Conservation (phyloP, 2,329 filamentous ascomycete species). For the Cladosporium sp. region DNA sequence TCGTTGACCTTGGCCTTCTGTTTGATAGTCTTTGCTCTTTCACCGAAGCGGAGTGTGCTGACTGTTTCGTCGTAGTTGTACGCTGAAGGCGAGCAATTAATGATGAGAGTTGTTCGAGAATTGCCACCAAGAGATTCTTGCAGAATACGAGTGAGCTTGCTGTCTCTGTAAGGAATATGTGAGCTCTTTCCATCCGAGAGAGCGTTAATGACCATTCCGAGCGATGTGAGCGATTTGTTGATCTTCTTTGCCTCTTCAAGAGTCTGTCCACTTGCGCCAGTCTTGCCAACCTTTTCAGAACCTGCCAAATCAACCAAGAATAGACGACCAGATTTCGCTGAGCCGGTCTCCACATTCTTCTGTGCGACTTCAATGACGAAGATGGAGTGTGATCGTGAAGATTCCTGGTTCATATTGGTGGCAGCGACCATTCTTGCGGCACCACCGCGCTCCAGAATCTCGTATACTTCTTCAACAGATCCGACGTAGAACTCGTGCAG, state of each 20-base stretch:
- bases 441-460: conserved; percentile 92
- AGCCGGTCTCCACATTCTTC: conserved; percentile 95
- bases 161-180: conserved; percentile 94
- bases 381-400: conserved; percentile 95
- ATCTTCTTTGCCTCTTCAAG: conserved; percentile 99
- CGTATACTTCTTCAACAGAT: conserved; percentile 91
- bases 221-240: conserved; percentile 97
- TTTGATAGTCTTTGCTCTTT: conserved; percentile 96
- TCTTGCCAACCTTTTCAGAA: conserved; percentile 98
- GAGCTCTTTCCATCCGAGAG: conserved; percentile 95
- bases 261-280: conserved; percentile 92
- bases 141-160: conserved; percentile 92
- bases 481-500: conserved; percentile 93
- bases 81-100: conserved; percentile 98
- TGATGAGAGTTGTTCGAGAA: conserved; percentile 94
- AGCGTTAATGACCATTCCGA: conserved; percentile 98
- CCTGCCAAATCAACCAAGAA: conserved; percentile 97
- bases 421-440: conserved; percentile 85
- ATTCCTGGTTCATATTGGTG: conserved; percentile 99
- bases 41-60: conserved; percentile 88
- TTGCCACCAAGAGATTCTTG: conserved; percentile 98
- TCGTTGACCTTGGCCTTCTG: conserved; percentile 99
- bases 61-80: conserved; percentile 97
- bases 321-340: conserved; percentile 90
- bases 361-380: conserved; percentile 96